These are phyloP conservation scores for Fusarium poae DNA, from an alignment of 2,329 filamentous ascomycete genomes.

Conservation along the genomic window DNA sequence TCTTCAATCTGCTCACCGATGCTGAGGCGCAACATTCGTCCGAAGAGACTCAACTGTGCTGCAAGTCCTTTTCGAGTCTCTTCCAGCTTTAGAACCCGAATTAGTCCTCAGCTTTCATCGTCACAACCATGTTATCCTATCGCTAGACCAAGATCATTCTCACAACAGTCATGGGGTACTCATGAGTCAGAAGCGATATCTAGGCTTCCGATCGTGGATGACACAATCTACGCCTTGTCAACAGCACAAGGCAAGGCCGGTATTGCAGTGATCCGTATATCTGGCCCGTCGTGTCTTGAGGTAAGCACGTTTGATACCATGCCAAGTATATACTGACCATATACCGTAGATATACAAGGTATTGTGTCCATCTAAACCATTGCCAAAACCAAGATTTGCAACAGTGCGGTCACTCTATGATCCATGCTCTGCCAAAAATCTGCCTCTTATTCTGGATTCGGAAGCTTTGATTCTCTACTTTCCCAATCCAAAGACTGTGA, in stretches of 20 bases:
- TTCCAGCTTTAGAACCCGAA: background rate
- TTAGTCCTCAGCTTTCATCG: background rate
- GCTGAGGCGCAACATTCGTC: constrained; percentile 45
- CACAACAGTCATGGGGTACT: constrained; percentile 22
- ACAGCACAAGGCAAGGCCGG: constrained; percentile 87
- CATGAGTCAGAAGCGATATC: constrained; percentile 11
- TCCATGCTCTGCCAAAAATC: constrained; percentile 47
- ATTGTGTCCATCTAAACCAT: constrained; percentile 62
- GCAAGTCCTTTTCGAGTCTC: constrained; percentile 15
- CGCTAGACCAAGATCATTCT: constrained; percentile 13
- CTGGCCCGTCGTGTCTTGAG: constrained; percentile 79
- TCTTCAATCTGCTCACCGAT: constrained; percentile 30
- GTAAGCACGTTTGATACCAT: constrained; percentile 58
- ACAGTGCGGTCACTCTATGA: constrained; percentile 80
- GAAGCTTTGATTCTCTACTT: constrained; percentile 87
- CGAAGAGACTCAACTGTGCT: constrained; percentile 37
- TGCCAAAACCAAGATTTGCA: constrained; percentile 69
- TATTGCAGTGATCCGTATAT: constrained; percentile 90
- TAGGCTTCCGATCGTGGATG: constrained; percentile 48
- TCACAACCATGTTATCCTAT: background rate
- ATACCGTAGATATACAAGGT: constrained; percentile 61
- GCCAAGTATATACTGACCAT: constrained; percentile 8
- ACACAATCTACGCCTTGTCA: constrained; percentile 93
- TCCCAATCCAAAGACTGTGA: constrained; percentile 83
- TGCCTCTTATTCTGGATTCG: constrained; percentile 76